Conservation (phyloP, 345 rosid genomes). For the Melaleuca quinquenervia region DNA sequence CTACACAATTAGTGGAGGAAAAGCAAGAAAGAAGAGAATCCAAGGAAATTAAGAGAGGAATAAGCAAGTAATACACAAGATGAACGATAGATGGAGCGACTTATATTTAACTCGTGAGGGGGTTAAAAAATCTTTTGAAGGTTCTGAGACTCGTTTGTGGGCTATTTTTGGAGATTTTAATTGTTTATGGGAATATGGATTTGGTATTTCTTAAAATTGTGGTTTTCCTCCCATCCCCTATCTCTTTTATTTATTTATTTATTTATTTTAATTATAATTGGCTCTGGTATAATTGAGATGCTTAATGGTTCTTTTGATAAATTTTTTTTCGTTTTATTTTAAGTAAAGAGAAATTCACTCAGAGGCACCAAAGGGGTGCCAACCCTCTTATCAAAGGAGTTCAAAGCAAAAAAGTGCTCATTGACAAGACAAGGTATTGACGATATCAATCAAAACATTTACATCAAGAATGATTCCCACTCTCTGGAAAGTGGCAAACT, state of each 20-base stretch:
- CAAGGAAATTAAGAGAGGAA: background rate
- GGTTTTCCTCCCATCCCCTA: too few species aligned
- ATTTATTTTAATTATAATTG: background rate
- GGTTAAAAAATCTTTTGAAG: too few species aligned
- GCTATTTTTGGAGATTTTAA: too few species aligned
- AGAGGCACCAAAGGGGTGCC: background rate
- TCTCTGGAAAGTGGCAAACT: background rate
- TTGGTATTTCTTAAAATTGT: too few species aligned
- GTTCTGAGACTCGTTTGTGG: too few species aligned
- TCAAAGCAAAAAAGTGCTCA: background rate
- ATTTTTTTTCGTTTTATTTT: background rate
- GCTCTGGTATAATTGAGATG: background rate
- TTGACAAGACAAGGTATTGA: background rate
- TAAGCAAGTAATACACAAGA: background rate
- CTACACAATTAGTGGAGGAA: background rate
- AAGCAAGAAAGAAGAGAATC: background rate
- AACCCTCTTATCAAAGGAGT: background rate
- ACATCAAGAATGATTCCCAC: background rate
- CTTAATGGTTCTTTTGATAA: background rate
- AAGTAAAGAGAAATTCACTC: background rate
- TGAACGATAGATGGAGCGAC: background rate
- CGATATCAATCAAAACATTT: background rate
- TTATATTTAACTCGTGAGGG: too few species aligned
- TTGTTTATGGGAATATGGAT: too few species aligned
- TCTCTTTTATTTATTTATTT: too few species aligned